phyloP scores from a whole-genome alignment of 176 grass and related monocot species.

The Pharus latifolius region DNA sequence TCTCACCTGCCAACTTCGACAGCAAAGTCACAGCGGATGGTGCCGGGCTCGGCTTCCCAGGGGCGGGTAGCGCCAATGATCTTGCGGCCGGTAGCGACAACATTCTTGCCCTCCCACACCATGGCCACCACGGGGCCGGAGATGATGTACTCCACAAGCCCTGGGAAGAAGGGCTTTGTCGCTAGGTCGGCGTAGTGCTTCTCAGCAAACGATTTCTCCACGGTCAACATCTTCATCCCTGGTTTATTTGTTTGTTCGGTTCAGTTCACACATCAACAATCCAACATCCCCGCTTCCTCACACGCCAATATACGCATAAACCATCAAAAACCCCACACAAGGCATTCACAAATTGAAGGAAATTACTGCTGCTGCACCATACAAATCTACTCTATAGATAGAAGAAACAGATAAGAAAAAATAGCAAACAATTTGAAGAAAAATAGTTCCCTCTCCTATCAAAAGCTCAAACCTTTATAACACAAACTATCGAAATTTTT shows the following conservation, averaged over 20 bases:
- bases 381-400: neutral
- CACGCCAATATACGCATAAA: neutral
- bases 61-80: constrained; percentile 87
- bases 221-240: constrained; percentile 82
- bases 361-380: neutral
- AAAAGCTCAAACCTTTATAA: neutral
- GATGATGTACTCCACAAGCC: constrained; percentile 91
- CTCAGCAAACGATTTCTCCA: constrained; percentile 88
- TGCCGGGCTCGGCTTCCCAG: constrained; percentile 57
- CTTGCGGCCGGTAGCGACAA: constrained; percentile 82
- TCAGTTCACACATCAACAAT: neutral
- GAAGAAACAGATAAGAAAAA: neutral
- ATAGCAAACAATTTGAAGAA: neutral
- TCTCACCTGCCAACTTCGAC: constrained; percentile 89
- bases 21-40: constrained; percentile 84
- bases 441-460: neutral
- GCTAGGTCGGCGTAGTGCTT: constrained; percentile 93
- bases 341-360: neutral
- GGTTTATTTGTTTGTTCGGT: no score
- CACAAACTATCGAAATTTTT: no score
- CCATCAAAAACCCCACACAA: neutral
- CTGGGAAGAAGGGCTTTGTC: constrained; percentile 77
- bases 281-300: neutral
- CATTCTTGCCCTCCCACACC: constrained; percentile 95
- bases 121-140: constrained; percentile 95